These are phyloP conservation scores for Cryphonectria parasitica DNA, from an alignment of 2,329 filamentous ascomycete genomes.

Conservation along the genomic window DNA sequence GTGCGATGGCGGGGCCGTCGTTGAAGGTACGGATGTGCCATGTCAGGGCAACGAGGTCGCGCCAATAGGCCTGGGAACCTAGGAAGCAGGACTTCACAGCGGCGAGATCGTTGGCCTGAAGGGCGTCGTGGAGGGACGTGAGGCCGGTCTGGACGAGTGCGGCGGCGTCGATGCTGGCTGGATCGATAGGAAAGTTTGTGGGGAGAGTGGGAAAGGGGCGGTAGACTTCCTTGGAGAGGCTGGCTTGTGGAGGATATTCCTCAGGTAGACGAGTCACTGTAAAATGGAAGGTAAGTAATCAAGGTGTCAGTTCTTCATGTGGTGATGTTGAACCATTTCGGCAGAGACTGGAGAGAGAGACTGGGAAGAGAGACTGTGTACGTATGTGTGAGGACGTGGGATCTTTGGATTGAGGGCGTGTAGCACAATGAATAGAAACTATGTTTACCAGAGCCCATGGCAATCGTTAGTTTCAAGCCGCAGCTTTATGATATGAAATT, in stretches of 20 bases:
- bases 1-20: constrained; percentile 32
- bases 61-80: constrained; percentile 41
- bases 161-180: constrained; percentile 26
- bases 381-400: no score
- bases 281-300: not conserved
- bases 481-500: not conserved
- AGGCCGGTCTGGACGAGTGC: constrained; percentile 27
- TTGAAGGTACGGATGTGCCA: constrained; percentile 43
- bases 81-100: constrained; percentile 38
- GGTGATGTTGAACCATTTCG: not conserved
- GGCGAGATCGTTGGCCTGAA: constrained; percentile 30
- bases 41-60: constrained; percentile 42
- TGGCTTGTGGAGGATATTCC: constrained; percentile 24
- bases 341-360: no score
- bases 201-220: constrained; percentile 25
- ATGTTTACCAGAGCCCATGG: constrained; percentile 26
- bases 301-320: no score
- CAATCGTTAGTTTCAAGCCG: not conserved
- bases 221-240: constrained; percentile 26
- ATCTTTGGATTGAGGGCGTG: no score
- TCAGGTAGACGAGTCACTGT: constrained; percentile 15
- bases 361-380: no score
- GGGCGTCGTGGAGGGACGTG: constrained; percentile 31
- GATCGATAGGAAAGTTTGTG: constrained; percentile 7
- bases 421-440: no score